Evolutionary conservation across 306 rosid genomes (phyloP), one percentile per base, ranked within the genome.

Genomic region (Oemleria cerasiformis): DNA sequence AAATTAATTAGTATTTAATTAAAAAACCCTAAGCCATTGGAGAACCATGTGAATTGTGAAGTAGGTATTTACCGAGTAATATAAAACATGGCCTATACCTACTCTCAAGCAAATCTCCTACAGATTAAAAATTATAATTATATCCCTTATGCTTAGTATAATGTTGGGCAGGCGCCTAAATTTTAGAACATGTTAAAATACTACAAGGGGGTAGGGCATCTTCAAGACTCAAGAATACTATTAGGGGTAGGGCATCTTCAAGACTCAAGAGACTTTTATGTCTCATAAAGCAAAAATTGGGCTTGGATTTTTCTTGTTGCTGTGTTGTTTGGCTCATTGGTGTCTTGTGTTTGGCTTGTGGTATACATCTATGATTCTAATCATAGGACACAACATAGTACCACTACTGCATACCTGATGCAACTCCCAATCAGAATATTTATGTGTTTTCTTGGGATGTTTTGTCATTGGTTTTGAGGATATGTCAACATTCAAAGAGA

Each of bases 321-420:
- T 10, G 5, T 23, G 74, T 25, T 70, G 74, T 55, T 60, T 36
- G 65, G 34, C 17, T 9, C 17, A 56, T 36, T 70, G 56, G 56
- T 49, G 65, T 57, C 65, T 43, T 43, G 56, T 57, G 65, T n/a
- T 70, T 70, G 74, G 66, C 12, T 9, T 70, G 23, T 44, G 74
- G 56, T 1, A 16, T 23, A 30, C 3, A 8, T 44, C 54, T 23
- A 23, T 34, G 65, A 55, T 70, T 17, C 20, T 70, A n/a, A n/a
- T n/a, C n/a, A n/a, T n/a, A 34, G 43, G 42, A 16, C 9, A 15
- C n/a, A 55, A 53, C 39, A 21, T 8, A 36, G 38, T 54, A 41
- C 36, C 36, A 30, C 36, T 1, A 30, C 65, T 61, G 20, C 8
- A 36, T 15, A 54, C 58, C 51, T 51, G 53, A 63, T 39, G 4